These are phyloP conservation scores for Globisporangium paroecandrum DNA, from an alignment of 352 stramenopile species.

Conservation along the genomic window DNA sequence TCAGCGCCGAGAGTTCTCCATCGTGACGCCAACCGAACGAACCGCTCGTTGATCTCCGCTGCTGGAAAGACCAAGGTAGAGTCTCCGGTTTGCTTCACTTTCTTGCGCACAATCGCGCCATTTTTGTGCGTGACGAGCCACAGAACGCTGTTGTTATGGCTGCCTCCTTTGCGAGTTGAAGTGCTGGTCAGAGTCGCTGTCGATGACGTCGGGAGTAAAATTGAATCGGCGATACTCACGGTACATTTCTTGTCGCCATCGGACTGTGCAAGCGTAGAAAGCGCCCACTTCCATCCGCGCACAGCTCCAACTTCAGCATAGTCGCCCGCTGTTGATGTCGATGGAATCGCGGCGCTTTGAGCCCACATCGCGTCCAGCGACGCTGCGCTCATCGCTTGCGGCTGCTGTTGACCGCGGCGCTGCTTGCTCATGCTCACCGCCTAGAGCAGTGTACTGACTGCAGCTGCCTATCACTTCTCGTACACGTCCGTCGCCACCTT, in stretches of 20 bases:
- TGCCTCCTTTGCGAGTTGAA: not conserved
- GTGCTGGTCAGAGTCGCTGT: not conserved
- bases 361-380: slow-evolving; percentile 9
- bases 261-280: slow-evolving; percentile 27
- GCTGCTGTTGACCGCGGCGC: slow-evolving; percentile 6
- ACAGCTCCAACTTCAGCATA: not conserved
- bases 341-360: not conserved
- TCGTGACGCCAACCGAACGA: slow-evolving; percentile 31
- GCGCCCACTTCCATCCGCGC: slow-evolving; percentile 39
- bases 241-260: slow-evolving; percentile 21
- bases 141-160: slow-evolving; percentile 2
- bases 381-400: not conserved
- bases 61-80: slow-evolving; percentile 18
- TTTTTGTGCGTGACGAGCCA: slow-evolving; percentile 61
- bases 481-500: not conserved
- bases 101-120: slow-evolving; percentile 40
- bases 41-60: slow-evolving; percentile 41
- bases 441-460: not conserved
- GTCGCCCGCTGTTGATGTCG: not conserved
- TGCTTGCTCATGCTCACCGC: slow-evolving; percentile 12
- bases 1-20: slow-evolving; percentile 9
- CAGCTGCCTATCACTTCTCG: not conserved
- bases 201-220: slow-evolving; percentile 25
- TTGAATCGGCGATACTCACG: slow-evolving; percentile 39
- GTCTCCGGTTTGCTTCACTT: slow-evolving; percentile 15